A percentile compares a stretch with the other conserved stretches of the same genome.
phyloP scores from a whole-genome alignment of 306 rosid species.

The Ormosia semicastrata region DNA sequence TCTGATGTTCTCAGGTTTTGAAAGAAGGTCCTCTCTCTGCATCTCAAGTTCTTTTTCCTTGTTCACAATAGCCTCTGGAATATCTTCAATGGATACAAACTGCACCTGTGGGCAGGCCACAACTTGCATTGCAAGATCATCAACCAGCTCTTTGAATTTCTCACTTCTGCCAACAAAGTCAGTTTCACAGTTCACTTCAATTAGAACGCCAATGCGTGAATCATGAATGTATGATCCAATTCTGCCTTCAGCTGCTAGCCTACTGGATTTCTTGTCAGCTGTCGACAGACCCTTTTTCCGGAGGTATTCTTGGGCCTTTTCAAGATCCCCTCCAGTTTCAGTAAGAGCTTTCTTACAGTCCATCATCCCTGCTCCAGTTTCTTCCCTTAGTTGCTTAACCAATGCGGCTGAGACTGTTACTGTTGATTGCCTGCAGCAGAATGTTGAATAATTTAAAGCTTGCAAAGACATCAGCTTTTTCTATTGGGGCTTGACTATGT shows the following conservation, averaged over 20 bases:
- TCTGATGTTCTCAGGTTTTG: conserved; percentile 90
- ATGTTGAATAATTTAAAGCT: conserved; percentile 15
- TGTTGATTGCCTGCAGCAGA: conserved; percentile 62
- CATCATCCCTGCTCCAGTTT: conserved; percentile 99
- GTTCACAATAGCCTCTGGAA: conserved; percentile 57
- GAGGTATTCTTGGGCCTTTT: conserved; percentile 96
- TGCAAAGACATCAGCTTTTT: background rate
- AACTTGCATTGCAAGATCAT: conserved; percentile 95
- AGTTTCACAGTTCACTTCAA: conserved; percentile 94
- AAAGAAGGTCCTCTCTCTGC: conserved; percentile 90
- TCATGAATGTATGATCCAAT: conserved; percentile 94
- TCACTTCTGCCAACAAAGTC: conserved; percentile 91
- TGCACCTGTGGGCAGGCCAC: conserved; percentile 87
- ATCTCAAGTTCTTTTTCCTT: conserved; percentile 81
- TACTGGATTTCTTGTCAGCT: conserved; percentile 91
- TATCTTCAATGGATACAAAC: conserved; percentile 75
- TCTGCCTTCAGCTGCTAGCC: conserved; percentile 97
- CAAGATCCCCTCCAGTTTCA: conserved; percentile 90
- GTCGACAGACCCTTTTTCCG: conserved; percentile 92
- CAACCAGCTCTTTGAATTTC: conserved; percentile 84
- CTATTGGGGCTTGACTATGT: background rate
- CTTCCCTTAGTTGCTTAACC: conserved; percentile 90
- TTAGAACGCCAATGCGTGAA: conserved; percentile 88
- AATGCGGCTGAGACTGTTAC: conserved; percentile 67
- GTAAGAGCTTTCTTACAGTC: conserved; percentile 98